phyloP scores from a whole-genome alignment of 2,329 filamentous ascomycete species.

The Exophiala sideris region DNA sequence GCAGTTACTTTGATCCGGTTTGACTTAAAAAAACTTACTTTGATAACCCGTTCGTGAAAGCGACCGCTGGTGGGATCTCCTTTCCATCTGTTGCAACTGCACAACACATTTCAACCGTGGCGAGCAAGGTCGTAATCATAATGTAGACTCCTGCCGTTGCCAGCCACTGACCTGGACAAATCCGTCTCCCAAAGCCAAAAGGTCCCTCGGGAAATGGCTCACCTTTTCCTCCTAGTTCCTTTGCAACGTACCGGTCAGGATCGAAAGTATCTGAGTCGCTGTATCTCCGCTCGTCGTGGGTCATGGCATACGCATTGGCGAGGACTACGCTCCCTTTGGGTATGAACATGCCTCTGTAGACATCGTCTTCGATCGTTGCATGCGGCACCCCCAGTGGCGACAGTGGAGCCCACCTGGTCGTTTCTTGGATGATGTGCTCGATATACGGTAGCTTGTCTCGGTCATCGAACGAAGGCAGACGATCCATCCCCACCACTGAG shows the following conservation, averaged over 20 bases:
- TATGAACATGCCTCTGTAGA: slow-evolving; percentile 22
- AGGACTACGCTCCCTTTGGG: slow-evolving; percentile 20
- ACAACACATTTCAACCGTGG: slow-evolving; percentile 12
- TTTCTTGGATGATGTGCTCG: slow-evolving; percentile 36
- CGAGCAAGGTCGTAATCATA: slow-evolving; percentile 53
- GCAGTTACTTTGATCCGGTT: too few species aligned
- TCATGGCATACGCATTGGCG: slow-evolving; percentile 15
- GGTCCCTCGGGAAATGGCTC: slow-evolving; percentile 47
- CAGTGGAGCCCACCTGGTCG: slow-evolving; percentile 40
- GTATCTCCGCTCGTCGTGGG: slow-evolving; percentile 38
- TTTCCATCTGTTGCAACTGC: slow-evolving; percentile 34
- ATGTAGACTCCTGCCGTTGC: slow-evolving; percentile 43
- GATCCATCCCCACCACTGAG: slow-evolving; percentile 45
- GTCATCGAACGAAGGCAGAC: slow-evolving; percentile 50
- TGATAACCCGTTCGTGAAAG: slow-evolving; percentile 3
- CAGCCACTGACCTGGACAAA: slow-evolving; percentile 39
- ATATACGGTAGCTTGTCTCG: slow-evolving; percentile 50
- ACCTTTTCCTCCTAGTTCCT: slow-evolving; percentile 28
- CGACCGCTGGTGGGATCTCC: slow-evolving; percentile 28
- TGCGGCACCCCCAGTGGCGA: slow-evolving; percentile 38
- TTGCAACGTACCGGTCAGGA: slow-evolving; percentile 42
- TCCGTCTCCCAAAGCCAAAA: slow-evolving; percentile 56
- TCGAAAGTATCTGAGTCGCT: slow-evolving; percentile 38
- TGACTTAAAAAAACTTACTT: not conserved
- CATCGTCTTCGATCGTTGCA: slow-evolving; percentile 18